Conservation (phyloP, 345 rosid species). For the Populus pruinosa region DNA sequence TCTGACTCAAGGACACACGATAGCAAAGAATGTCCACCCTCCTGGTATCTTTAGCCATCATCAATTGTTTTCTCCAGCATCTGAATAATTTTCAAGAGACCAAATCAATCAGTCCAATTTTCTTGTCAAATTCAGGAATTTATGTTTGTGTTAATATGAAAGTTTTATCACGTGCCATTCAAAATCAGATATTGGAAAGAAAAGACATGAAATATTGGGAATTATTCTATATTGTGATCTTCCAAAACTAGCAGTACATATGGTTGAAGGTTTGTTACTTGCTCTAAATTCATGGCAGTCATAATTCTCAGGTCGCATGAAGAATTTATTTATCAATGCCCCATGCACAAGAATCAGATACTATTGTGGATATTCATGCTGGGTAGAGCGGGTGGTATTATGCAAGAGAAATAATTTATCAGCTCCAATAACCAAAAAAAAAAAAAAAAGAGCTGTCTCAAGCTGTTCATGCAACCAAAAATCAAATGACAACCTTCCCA, state of each 20-base stretch:
- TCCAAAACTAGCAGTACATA: neutral
- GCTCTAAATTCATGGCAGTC: neutral
- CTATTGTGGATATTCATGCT: neutral
- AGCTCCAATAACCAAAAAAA: neutral
- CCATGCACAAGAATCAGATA: neutral
- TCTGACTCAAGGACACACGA: conserved; percentile 73
- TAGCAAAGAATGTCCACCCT: conserved; percentile 86
- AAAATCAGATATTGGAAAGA: neutral
- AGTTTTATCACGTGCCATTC: neutral
- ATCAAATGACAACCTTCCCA: too few relatives aligned
- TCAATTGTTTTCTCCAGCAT: conserved; percentile 91
- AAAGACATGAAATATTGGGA: neutral
- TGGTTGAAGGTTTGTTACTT: neutral
- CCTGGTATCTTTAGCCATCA: conserved; percentile 66
- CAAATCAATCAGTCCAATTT: neutral
- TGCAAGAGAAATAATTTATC: neutral
- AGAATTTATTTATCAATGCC: neutral
- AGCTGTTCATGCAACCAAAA: too few relatives aligned
- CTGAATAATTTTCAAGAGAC: conserved; percentile 40
- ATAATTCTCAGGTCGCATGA: neutral
- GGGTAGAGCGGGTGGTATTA: neutral
- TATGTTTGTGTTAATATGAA: neutral
- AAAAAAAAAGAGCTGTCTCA: too few relatives aligned
- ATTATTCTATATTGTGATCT: neutral
- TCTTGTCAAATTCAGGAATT: neutral